Base-by-base conservation (phyloP, 257 asterid species). In the Scutellaria galericulata region DNA sequence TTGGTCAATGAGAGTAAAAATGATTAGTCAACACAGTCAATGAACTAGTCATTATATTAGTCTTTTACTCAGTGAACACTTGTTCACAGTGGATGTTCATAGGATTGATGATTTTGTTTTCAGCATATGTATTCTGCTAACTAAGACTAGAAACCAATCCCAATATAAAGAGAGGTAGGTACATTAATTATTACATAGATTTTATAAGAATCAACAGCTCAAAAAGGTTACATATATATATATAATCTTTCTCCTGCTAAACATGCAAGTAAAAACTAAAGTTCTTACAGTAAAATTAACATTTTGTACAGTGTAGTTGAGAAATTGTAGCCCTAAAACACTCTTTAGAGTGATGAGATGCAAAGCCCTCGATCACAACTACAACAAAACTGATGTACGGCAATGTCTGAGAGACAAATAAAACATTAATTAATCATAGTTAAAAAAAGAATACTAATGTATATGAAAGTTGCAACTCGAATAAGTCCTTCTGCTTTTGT, bases 331-430 rank as follows among this genome's bases (percentile, higher is more conserved):
- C 59, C 73, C 74, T 68, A 73, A 72, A 44, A 51, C 71, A 62
- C 66, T 53, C 78, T 56, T 14, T 58, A 65, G 64, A 3, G 63
- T 13, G 74, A 75, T 46, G 22, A 18, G 57, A 57, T 4, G 14
- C 35, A 41, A 59, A 57, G 47, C 65, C 46, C 52, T 24, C 9
- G 46, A 63, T 70, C 75, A 75, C 73, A 68, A 5, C 39, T 59
- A 12, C 73, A 69, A 46, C 75, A 73, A 77, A 74, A 72, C 62
- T 72, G 77, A 74, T 67, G 71, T 66, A 31, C 66, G 45, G 2
- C 53, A 62, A 64, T 9, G 57, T 66, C 72, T 31, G 27, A 7
- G 39, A 37, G 31, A 22, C 68, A 41, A 46, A 24, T 8, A 11
- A 50, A 59, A 64, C 71, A 50, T 22, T 51, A 45, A 45, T 47